phyloP scores from a whole-genome alignment of 106 monocot genomes.

The Vanilla planifolia region DNA sequence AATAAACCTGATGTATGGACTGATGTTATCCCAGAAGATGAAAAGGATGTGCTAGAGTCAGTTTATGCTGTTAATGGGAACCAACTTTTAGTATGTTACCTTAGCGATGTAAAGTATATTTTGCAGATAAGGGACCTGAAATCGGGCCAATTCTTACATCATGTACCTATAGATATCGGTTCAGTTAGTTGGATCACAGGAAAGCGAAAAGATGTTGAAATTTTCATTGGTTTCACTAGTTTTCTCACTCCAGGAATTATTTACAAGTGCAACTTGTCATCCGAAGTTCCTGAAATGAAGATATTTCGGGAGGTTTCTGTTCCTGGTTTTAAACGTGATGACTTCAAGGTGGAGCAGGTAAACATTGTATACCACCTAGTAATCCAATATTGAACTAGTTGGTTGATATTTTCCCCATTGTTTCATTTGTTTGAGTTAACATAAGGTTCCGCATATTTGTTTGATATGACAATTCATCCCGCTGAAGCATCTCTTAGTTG shows the following conservation, averaged over 20 bases:
- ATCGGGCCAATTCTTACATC: constrained; percentile 60
- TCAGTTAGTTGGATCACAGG: constrained; percentile 60
- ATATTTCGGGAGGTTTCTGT: constrained; percentile 77
- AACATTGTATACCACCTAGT: not conserved
- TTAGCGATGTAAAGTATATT: constrained; percentile 78
- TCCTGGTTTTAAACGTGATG: constrained; percentile 63
- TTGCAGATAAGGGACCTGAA: constrained; percentile 75
- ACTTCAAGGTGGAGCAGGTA: constrained; percentile 86
- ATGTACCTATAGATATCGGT: constrained; percentile 80
- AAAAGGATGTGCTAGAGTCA: constrained; percentile 72
- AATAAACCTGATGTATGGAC: constrained; percentile 55
- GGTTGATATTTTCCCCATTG: not conserved
- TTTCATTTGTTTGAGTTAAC: not conserved
- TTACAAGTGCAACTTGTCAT: constrained; percentile 64
- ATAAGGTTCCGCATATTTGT: not conserved
- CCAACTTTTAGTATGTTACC: constrained; percentile 68
- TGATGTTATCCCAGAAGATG: constrained; percentile 53
- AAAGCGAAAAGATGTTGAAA: constrained; percentile 50
- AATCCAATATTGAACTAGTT: not conserved
- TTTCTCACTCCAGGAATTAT: constrained; percentile 86
- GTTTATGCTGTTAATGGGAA: constrained; percentile 62
- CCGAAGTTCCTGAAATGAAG: constrained; percentile 61
- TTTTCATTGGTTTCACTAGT: constrained; percentile 85
- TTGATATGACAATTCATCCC: not conserved
- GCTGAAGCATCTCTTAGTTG: not conserved